A percentile compares a stretch with the other conserved stretches of the same genome.
Conservation (phyloP, 2,329 filamentous ascomycete species). For the Pyrenophora teres region DNA sequence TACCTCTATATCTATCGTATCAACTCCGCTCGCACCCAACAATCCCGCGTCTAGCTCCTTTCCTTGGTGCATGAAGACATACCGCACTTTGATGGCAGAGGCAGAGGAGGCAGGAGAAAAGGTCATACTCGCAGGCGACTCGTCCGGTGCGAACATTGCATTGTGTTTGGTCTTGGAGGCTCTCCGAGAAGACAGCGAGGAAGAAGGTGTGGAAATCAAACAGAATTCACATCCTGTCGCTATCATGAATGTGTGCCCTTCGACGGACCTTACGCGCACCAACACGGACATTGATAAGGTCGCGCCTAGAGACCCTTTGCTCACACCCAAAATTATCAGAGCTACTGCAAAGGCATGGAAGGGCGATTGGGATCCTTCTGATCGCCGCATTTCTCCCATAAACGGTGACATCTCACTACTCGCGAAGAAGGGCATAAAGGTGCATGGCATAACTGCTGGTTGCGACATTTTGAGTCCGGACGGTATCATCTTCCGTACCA, state of each 20-base stretch:
- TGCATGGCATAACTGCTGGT: slow-evolving; percentile 59
- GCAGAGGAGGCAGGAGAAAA: slow-evolving; percentile 48
- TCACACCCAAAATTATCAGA: slow-evolving; percentile 51
- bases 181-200: slow-evolving; percentile 38
- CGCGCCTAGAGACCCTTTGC: slow-evolving; percentile 53
- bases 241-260: slow-evolving; percentile 55
- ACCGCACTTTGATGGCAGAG: slow-evolving; percentile 49
- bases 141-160: slow-evolving; percentile 60
- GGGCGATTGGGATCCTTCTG: slow-evolving; percentile 47
- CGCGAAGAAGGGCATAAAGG: slow-evolving; percentile 48
- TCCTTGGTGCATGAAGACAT: slow-evolving; percentile 54
- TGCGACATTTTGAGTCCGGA: slow-evolving; percentile 61
- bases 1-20: slow-evolving; percentile 55
- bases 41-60: slow-evolving; percentile 57
- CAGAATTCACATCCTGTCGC: slow-evolving; percentile 38
- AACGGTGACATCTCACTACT: slow-evolving; percentile 51
- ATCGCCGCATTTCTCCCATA: slow-evolving; percentile 57
- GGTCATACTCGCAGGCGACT: slow-evolving; percentile 60
- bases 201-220: slow-evolving; percentile 5
- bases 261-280: slow-evolving; percentile 54
- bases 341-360: slow-evolving; percentile 51
- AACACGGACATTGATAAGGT: slow-evolving; percentile 53
- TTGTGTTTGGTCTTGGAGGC: slow-evolving; percentile 50
- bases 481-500: slow-evolving; percentile 55
- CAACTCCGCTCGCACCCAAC: slow-evolving; percentile 60